A percentile compares a stretch with the other conserved stretches of the same genome.
phyloP scores from a whole-genome alignment of 495 filamentous ascomycete genomes.

The Aspergillus mulundensis region DNA sequence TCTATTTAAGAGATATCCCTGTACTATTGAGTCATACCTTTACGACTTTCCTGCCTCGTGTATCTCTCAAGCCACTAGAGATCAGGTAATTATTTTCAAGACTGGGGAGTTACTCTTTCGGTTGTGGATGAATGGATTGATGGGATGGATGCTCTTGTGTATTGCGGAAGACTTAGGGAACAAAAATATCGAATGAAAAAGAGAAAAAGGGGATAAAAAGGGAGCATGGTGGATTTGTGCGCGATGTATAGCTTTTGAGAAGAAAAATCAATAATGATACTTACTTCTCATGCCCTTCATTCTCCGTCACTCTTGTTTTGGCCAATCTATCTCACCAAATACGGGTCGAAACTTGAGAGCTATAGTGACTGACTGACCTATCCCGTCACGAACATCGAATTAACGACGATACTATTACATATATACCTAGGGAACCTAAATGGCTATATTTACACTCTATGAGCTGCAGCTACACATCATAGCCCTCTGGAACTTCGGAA shows the following conservation, averaged over 20 bases:
- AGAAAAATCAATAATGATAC: conserved; percentile 10
- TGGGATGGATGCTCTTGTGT: conserved; percentile 22
- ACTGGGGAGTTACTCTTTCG: conserved; percentile 26
- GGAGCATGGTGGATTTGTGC: conserved; percentile 1
- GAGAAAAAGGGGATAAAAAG: conserved; percentile 1
- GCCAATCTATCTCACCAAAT: too few relatives aligned
- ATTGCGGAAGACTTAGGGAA: conserved; percentile 18
- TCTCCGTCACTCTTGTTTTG: not conserved
- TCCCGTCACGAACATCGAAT: not conserved
- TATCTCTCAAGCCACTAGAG: conserved; percentile 1
- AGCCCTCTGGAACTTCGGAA: conserved; percentile 68
- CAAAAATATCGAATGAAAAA: conserved; percentile 8
- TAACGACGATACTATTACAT: not conserved
- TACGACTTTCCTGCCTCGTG: conserved; percentile 13
- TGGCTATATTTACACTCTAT: conserved; percentile 13
- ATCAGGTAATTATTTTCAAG: conserved; percentile 15
- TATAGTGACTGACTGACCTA: not conserved
- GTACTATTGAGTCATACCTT: conserved; percentile 16
- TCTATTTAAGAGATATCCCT: conserved; percentile 11
- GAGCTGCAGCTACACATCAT: conserved; percentile 89
- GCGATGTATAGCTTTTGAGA: conserved; percentile 9
- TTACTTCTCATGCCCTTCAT: not conserved
- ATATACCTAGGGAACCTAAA: not conserved
- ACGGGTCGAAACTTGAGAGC: not conserved
- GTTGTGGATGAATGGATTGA: conserved; percentile 25